phyloP scores from a whole-genome alignment of 148 eudicot species.

The Silene conica region DNA sequence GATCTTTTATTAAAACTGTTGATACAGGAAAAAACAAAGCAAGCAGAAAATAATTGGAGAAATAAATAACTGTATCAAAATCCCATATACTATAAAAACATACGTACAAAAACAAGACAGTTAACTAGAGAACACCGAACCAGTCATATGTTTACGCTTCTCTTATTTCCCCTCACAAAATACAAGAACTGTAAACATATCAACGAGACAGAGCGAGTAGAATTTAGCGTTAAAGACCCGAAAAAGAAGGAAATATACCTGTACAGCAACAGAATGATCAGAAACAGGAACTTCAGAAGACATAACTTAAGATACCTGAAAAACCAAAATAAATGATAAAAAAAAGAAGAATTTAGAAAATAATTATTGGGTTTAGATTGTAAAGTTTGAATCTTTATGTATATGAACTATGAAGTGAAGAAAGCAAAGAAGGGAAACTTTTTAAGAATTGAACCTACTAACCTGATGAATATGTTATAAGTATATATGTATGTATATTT shows the following conservation, averaged over 20 bases:
- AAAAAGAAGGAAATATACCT: not conserved
- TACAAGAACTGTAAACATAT: too few species aligned
- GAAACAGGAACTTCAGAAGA: constrained; percentile 34
- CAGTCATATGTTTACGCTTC: too few species aligned
- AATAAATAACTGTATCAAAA: too few species aligned
- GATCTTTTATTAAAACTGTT: too few species aligned
- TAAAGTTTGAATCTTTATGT: not conserved
- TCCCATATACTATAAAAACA: too few species aligned
- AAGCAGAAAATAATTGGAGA: not conserved
- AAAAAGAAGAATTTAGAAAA: not conserved
- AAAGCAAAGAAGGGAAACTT: constrained; percentile 16
- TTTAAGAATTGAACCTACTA: not conserved
- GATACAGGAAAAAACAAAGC: too few species aligned
- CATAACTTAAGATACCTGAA: constrained; percentile 21
- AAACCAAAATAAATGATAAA: not conserved
- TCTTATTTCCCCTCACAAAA: too few species aligned
- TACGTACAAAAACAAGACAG: too few species aligned
- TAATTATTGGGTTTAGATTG: not conserved
- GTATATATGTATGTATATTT: not conserved
- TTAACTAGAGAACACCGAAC: too few species aligned
- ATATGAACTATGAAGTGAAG: constrained; percentile 1
- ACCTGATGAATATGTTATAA: not conserved
- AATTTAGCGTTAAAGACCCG: too few species aligned
- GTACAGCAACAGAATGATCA: constrained; percentile 20
- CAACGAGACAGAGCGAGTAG: too few species aligned